Evolutionary conservation across 352 stramenopile genomes (phyloP).

Genomic region (Globisporangium cylindrosporum): DNA sequence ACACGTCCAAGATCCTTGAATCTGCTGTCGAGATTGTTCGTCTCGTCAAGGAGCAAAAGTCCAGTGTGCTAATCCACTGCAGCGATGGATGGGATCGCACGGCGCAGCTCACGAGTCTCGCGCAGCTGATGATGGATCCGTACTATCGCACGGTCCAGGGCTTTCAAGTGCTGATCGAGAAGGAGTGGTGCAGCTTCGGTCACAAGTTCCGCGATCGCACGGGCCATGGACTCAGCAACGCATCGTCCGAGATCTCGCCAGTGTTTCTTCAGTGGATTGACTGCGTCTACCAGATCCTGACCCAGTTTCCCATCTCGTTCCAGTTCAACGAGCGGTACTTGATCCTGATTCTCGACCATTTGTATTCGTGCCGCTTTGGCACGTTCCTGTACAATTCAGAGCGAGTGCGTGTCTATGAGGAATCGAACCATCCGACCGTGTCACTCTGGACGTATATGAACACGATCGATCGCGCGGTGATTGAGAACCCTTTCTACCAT

Average conservation of each 20-base stretch:
- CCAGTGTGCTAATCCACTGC: conserved; percentile 97
- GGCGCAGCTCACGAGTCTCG: conserved; percentile 79
- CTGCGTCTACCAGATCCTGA: conserved; percentile 80
- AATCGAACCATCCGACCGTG: conserved; percentile 47
- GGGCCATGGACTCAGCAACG: conserved; percentile 44
- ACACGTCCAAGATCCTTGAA: conserved; percentile 76
- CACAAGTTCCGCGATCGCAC: conserved; percentile 86
- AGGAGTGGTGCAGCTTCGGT: conserved; percentile 89
- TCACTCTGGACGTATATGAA: conserved; percentile 80
- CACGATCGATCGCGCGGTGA: conserved; percentile 53
- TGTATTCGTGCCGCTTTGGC: conserved; percentile 82
- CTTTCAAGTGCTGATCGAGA: conserved; percentile 86
- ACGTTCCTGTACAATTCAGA: conserved; percentile 98
- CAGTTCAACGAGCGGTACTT: conserved; percentile 86
- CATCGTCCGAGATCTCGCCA: conserved; percentile 94
- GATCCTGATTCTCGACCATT: conserved; percentile 76
- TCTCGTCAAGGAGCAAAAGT: conserved; percentile 75
- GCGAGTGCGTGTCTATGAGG: conserved; percentile 50
- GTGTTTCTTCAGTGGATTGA: conserved; percentile 95
- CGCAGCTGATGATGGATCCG: conserved; percentile 88
- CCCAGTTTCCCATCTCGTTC: conserved; percentile 77
- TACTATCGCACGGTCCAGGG: conserved; percentile 88
- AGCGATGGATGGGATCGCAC: conserved; percentile 98
- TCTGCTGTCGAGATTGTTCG: conserved; percentile 83
- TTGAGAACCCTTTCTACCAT: conserved; percentile 77